Evolutionary conservation across 2,329 filamentous ascomycete genomes (phyloP), one percentile per base, ranked within the genome.

Genomic region (Trichocomaceae sp.): DNA sequence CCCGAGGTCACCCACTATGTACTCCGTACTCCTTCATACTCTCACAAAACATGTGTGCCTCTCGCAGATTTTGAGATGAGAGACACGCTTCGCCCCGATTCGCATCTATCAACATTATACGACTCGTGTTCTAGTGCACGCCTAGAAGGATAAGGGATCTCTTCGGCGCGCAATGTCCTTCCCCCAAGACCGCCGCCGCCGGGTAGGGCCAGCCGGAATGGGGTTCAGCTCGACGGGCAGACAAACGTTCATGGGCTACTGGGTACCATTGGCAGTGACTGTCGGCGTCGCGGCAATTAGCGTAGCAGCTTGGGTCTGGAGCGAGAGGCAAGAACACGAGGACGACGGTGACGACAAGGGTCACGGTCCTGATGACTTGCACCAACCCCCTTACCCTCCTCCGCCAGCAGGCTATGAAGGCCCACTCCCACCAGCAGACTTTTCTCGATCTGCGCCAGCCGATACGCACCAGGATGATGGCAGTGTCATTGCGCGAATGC

Each of bases 301-400:
- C 33, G 75, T 95, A 47, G 91, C 86, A 51, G 90, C 90, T 55
- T 97, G 92, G 92, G 83, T 91, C 58, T 96, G 90, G 90, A 95
- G 87, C 70, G 90, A 95, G 74, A 86, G 89, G 65, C 83, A 80
- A 65, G 85, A 88, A 61, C 82, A 85, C 56, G 85, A 89, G 52
- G 85, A 90, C 26, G 81, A 84, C 52, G 79, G 82, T 55, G 79
- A 84, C 59, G 77, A 79, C 59, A 81, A 83, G 52, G 75, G 77
- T 53, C 74, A 52, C 19, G 50, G 76, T 52, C 63, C 62, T 37
- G 57, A 63, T 33, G 47, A 55, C 42, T 53, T 53, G 8, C 22
- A 47, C 8, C 44, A 47, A n/a, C 45, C 42, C 17, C 31, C 31
- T 15, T 35, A 35, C 31, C 54, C 54, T 13, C 51, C 51, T 41